These are phyloP conservation scores for Suillus bovinus DNA, from an alignment of 768 basidiomycete genomes.

Conservation along the genomic window DNA sequence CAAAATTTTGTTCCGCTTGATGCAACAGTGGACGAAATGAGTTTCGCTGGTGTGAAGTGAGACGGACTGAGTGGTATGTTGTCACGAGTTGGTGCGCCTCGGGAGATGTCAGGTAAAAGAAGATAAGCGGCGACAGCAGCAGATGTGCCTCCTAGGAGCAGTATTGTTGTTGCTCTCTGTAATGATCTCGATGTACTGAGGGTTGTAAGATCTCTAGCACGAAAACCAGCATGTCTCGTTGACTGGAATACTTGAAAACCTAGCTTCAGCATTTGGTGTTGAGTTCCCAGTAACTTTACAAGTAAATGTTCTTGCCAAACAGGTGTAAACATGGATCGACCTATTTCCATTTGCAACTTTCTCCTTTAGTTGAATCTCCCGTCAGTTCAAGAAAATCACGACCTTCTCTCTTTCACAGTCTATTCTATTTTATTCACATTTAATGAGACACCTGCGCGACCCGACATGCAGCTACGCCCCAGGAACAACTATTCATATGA, in stretches of 20 bases:
- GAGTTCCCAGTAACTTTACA: slow-evolving; percentile 7
- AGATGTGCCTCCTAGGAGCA: slow-evolving; percentile 37
- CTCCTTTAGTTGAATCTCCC: slow-evolving; percentile 8
- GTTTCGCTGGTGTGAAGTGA: slow-evolving; percentile 56
- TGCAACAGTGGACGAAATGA: slow-evolving; percentile 52
- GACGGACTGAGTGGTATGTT: slow-evolving; percentile 43
- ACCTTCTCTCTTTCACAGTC: slow-evolving; percentile 8
- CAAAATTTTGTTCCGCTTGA: slow-evolving; percentile 63
- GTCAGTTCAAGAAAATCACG: slow-evolving; percentile 11
- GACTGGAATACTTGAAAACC: neutral
- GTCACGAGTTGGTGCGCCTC: slow-evolving; percentile 42
- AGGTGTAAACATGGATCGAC: slow-evolving; percentile 22
- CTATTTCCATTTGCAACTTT: neutral
- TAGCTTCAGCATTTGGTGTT: slow-evolving; percentile 10
- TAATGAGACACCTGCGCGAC: slow-evolving; percentile 27
- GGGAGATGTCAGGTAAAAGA: slow-evolving; percentile 49
- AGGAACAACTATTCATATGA: slow-evolving; percentile 8
- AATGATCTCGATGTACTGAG: neutral
- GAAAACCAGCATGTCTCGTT: neutral
- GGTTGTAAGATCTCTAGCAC: neutral
- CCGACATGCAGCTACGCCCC: slow-evolving; percentile 23
- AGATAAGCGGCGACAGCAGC: slow-evolving; percentile 49
- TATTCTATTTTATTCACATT: slow-evolving; percentile 13
- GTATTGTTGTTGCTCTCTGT: neutral
- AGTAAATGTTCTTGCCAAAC: slow-evolving; percentile 21